Conservation (phyloP, 2,329 filamentous ascomycete genomes). For the Macrophomina pseudophaseolina region DNA sequence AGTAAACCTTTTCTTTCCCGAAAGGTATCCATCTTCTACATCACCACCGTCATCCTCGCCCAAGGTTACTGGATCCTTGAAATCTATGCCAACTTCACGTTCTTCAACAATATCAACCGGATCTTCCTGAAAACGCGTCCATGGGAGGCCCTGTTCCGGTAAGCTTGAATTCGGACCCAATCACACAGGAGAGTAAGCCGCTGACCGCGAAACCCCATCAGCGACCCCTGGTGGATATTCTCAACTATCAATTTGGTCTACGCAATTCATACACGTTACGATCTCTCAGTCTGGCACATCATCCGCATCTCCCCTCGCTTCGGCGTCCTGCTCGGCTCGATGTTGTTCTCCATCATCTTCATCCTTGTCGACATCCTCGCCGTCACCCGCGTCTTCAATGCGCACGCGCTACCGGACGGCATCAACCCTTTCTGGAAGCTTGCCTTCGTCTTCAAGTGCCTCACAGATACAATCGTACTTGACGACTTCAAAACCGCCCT, state of each 20-base stretch:
- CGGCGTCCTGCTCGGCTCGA: slow-evolving; percentile 64
- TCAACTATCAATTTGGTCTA: slow-evolving; percentile 65
- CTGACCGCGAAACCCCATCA: slow-evolving; percentile 30
- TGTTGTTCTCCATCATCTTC: slow-evolving; percentile 66
- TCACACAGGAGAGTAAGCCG: not conserved
- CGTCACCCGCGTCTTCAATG: slow-evolving; percentile 57
- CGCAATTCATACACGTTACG: slow-evolving; percentile 67
- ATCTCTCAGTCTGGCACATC: slow-evolving; percentile 62
- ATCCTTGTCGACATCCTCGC: slow-evolving; percentile 66
- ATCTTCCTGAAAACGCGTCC: slow-evolving; percentile 63
- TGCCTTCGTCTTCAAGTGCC: slow-evolving; percentile 69
- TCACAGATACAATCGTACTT: slow-evolving; percentile 69
- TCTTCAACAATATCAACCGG: slow-evolving; percentile 62
- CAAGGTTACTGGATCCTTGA: slow-evolving; percentile 70
- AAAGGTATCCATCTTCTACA: slow-evolving; percentile 60
- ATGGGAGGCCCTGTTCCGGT: slow-evolving; percentile 65
- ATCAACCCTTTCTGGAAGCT: slow-evolving; percentile 72
- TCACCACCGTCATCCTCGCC: slow-evolving; percentile 62
- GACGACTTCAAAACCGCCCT: slow-evolving; percentile 70
- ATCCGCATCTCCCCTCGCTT: slow-evolving; percentile 68
- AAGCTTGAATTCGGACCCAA: slow-evolving; percentile 26
- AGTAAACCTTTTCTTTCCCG: slow-evolving; percentile 63
- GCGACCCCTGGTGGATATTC: slow-evolving; percentile 72
- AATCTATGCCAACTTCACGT: slow-evolving; percentile 69
- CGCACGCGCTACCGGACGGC: slow-evolving; percentile 50